Evolutionary conservation across 169 alveolate species (phyloP).

Genomic region (Plasmodium coatneyi): DNA sequence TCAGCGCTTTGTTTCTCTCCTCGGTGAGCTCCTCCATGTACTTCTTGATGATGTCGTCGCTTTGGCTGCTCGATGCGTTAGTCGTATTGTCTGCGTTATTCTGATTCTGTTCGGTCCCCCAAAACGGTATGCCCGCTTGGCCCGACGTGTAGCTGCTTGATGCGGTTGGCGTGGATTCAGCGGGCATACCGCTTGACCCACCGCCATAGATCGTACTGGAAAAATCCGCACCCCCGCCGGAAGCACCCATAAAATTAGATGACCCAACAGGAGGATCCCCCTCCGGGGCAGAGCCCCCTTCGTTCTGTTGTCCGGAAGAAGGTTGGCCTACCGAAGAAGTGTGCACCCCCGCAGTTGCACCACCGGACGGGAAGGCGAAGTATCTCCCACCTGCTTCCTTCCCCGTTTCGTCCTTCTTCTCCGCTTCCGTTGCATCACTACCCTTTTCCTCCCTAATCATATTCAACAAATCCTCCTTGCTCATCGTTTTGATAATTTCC

Average conservation of each 20-base stretch:
- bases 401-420: not conserved
- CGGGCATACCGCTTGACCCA: not conserved
- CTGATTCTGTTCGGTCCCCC: not conserved
- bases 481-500: slow-evolving; percentile 33
- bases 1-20: not conserved
- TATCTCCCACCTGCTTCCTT: not conserved
- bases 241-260: not conserved
- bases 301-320: not conserved
- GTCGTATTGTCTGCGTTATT: not conserved
- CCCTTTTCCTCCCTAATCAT: slow-evolving; percentile 19
- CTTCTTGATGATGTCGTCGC: slow-evolving; percentile 32
- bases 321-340: not conserved
- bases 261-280: not conserved
- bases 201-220: not conserved
- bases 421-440: not conserved
- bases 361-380: not conserved
- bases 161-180: not conserved
- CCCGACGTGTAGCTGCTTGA: not conserved
- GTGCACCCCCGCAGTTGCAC: not conserved
- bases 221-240: not conserved
- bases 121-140: not conserved
- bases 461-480: slow-evolving; percentile 1
- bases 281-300: not conserved
- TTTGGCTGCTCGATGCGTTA: not conserved
- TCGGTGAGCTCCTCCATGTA: slow-evolving; percentile 23